Evolutionary conservation across 352 stramenopile genomes (phyloP), one percentile per base, ranked within the genome.

Genomic region (Thraustochytrium sp.): DNA sequence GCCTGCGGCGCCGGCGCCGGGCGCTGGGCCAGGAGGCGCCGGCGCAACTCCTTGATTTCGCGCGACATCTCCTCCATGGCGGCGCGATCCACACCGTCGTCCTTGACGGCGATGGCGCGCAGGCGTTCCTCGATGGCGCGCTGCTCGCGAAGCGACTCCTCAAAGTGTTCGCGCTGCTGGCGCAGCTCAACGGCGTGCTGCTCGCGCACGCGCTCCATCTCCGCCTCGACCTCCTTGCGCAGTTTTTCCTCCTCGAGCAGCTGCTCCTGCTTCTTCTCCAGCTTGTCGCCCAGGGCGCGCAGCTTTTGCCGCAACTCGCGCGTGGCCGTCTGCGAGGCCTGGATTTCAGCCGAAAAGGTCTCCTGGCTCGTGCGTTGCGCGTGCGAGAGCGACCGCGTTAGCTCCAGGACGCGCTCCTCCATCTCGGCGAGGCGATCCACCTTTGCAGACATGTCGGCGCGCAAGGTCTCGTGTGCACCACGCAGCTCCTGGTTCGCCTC

Each of bases 161-260:
- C 68, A 72, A 80, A 80, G n/a, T 80, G 42, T 42, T 68, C 68
- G 18, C 31, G 26, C 51, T 80, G 68, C 48, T 65, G 44, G 44
- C 68, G 68, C 0, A 80, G 68, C 42, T 80, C 13, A 0, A 0
- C 26, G n/a, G 29, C 26, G 38, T 80, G 68, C 51, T 68, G 23
- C 53, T 80, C 34, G 18, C 31, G 68, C n/a, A 61, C 13, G 26
- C 42, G 3, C 42, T 62, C 42, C 0, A 77, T 16, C 21, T 77
- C 42, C 13, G 16, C 11, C 37, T 77, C 65, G 2, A 68, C 4
- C 23, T 55, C 65, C 26, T 77, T 34, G 1, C 65, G 49, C 5
- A 44, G 29, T 29, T 62, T 77, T 34, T 72, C 31, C 42, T 77
- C 65, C 40, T 62, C 59, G 40, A 16, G n/a, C 0, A 55, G 49